Evolutionary conservation across 768 basidiomycete genomes (phyloP), one percentile per base, ranked within the genome.

Genomic region (Psilocybe cubensis): DNA sequence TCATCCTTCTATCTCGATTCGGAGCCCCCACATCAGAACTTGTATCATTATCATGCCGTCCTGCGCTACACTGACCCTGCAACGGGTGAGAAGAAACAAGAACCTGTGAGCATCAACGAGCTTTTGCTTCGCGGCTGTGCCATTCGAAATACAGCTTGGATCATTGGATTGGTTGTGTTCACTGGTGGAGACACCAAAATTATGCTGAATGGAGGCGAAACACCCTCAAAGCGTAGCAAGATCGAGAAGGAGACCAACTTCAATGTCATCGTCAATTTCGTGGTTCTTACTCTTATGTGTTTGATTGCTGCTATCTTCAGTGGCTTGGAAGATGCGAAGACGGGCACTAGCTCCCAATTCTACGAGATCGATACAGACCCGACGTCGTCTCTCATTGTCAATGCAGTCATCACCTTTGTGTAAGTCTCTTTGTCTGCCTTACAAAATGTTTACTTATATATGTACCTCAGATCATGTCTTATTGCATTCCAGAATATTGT

Each of bases 161-260:
- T 95, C 48, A 91, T 98, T 59, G 95, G 94, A 4, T 72, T 98
- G n/a, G 95, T 97, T 11, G 88, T 88, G 23, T 98, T 94, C 73
- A 98, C 96, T 0, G 96, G 96, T 35, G 83, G 86, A 1, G 96
- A 98, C 73, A 91, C 92, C 38, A 94, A 92, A 81, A 94, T 94
- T 64, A 91, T 93, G 84, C 74, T 94, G 57, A 96, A 96, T 62
- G 92, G 92, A 29, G 95, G 96, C 18, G 89, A 88, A 12, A 98
- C 94, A 1, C 95, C 96, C 1, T 94, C 91, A n/a, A 98, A 98
- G 68, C 89, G 93, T 57, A 92, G 89, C 67, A 98, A 96, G 80
- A 98, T 98, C 68, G 95, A 98, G 77, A 91, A 87, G 76, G 96
- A 98, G 79, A 98, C 96, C 8, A 98, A 96, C 72, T 96, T 95